Base-by-base conservation (phyloP, 2,329 filamentous ascomycete genomes). In the Fusarium veterinarium region DNA sequence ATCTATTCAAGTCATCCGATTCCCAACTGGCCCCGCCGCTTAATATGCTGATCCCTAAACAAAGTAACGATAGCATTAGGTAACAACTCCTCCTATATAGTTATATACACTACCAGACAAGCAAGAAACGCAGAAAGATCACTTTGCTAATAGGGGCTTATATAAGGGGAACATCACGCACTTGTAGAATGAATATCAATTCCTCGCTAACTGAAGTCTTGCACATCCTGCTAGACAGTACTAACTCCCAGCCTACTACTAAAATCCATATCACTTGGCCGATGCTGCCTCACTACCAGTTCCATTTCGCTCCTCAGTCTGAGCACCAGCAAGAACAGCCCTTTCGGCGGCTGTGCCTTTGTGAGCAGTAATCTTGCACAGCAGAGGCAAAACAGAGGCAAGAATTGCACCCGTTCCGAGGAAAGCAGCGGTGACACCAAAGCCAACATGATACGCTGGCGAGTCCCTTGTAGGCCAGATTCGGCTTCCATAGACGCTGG, bases 51-150 rank as follows among this genome's bases (percentile, higher is more conserved):
- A 46, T 85, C 79, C 66, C 81, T 80, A 48, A 86, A 81, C 58
- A 85, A 78, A 13, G 76, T 78, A 16, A 86, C 83, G 82, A 86
- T 83, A 1, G 84, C 84, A 77, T 84, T 85, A 3, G 85, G 85
- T 75, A 87, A 67, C 49, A 84, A 58, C 4, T 82, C 84, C 5
- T 23, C 16, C n/a, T 10, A 41, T 10, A 2, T 23, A 23, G 14
- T 42, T 23, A 14, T 11, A 23, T 23, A 11, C 6, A 7, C 4
- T 20, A 20, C 13, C 4, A 1, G 25, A 20, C 25, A 10, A 46
- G 25, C 0, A 8, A 46, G 3, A 20, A 28, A 14, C 17, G 13
- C 8, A 28, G 8, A 16, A 20, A 3, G 3, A 28, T 10, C 12
- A 14, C 19, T 7, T 45, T 45, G n/a, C 3, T 14, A 1, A 28